A percentile compares a stretch with the other conserved stretches of the same genome.
Evolutionary conservation across 2,329 filamentous ascomycete species (phyloP).

Genomic region (Daldinia sp.): DNA sequence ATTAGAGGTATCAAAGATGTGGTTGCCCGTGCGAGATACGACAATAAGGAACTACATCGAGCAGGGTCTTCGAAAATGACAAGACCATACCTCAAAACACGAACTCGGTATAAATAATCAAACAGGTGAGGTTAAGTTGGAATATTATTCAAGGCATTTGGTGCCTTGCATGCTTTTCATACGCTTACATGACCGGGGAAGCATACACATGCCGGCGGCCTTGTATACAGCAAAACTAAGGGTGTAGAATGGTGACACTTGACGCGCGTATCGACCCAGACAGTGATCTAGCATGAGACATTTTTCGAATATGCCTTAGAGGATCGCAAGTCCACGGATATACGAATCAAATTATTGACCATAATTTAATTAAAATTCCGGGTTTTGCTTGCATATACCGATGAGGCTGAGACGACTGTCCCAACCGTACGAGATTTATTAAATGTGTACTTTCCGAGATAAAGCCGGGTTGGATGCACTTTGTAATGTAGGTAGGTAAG

Average conservation of each 20-base stretch:
- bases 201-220: conserved; percentile 18
- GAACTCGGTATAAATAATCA: too few relatives aligned
- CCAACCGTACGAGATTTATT: too few relatives aligned
- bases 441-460: too few relatives aligned
- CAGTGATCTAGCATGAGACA: conserved; percentile 11
- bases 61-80: too few relatives aligned
- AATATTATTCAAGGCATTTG: neutral
- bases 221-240: conserved; percentile 12
- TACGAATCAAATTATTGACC: neutral
- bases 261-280: conserved; percentile 1
- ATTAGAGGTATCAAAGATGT: too few relatives aligned
- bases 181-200: neutral
- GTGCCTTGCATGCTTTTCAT: conserved; percentile 5
- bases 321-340: conserved; percentile 3
- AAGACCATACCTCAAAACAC: too few relatives aligned
- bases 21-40: too few relatives aligned
- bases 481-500: too few relatives aligned
- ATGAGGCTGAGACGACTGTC: neutral
- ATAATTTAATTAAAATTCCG: neutral
- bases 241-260: conserved; percentile 12
- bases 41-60: neutral
- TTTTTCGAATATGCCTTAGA: neutral
- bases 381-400: neutral
- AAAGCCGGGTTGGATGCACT: too few relatives aligned
- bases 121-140: neutral